A percentile compares a stretch with the other conserved stretches of the same genome.
Evolutionary conservation across 2,329 filamentous ascomycete species (phyloP).

Genomic region (Zarea fungicola): DNA sequence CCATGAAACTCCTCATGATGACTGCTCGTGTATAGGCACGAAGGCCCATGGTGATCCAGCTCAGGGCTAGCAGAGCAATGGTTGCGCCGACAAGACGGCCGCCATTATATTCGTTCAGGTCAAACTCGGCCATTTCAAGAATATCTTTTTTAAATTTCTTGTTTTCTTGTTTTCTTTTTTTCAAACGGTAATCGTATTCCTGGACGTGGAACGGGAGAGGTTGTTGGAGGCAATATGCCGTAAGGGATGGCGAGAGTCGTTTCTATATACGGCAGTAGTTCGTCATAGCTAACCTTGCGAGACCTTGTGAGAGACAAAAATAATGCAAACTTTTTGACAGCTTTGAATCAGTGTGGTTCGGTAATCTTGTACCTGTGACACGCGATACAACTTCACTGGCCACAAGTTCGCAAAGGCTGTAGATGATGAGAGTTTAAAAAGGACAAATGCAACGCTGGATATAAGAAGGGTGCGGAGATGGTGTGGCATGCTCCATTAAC

Average conservation of each 20-base stretch:
- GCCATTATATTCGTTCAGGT: slow-evolving; percentile 36
- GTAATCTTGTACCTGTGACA: slow-evolving; percentile 1
- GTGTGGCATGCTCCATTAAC: too few relatives aligned
- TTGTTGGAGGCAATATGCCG: too few relatives aligned
- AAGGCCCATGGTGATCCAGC: slow-evolving; percentile 37
- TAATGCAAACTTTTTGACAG: slow-evolving; percentile 9
- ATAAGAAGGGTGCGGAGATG: too few relatives aligned
- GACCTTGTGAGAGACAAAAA: not conserved
- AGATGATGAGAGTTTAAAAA: too few relatives aligned
- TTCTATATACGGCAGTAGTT: slow-evolving; percentile 9
- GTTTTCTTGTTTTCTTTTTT: too few relatives aligned
- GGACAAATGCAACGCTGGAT: too few relatives aligned
- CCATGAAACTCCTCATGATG: slow-evolving; percentile 40
- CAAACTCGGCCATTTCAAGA: slow-evolving; percentile 22
- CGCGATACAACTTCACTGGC: too few relatives aligned
- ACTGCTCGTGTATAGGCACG: slow-evolving; percentile 39
- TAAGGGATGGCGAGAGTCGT: not conserved
- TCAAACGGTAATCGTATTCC: too few relatives aligned
- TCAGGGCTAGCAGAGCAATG: slow-evolving; percentile 33
- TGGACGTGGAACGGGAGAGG: too few relatives aligned
- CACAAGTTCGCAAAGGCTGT: too few relatives aligned
- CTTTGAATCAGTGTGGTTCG: slow-evolving; percentile 9
- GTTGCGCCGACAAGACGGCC: slow-evolving; percentile 31
- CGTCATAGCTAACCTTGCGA: slow-evolving; percentile 5
- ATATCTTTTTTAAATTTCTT: not conserved